Conservation (phyloP, 2,329 filamentous ascomycete genomes). For the Ambrosiella cleistominuta region DNA sequence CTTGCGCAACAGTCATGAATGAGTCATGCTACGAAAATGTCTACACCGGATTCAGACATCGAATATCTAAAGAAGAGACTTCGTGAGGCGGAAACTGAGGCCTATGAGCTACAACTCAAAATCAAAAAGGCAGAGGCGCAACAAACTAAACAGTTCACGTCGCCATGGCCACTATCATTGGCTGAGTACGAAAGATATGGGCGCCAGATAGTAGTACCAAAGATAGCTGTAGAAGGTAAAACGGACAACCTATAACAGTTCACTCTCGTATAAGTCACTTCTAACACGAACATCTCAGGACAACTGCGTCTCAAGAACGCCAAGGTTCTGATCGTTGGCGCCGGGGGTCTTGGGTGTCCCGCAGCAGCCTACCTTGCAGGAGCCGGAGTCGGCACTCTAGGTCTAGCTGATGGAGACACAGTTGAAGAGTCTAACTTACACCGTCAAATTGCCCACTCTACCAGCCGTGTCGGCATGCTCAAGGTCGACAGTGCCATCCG, state of each 20-base stretch:
- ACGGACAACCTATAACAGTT: too few relatives aligned
- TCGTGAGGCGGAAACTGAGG: not conserved
- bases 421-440: slow-evolving; percentile 88
- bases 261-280: not conserved
- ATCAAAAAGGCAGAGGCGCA: not conserved
- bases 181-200: slow-evolving; percentile 79
- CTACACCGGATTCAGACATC: not conserved
- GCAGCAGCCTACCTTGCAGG: slow-evolving; percentile 85
- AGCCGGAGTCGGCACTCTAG: slow-evolving; percentile 68
- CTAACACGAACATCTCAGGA: slow-evolving; percentile 28
- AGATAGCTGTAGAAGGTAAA: slow-evolving; percentile 57
- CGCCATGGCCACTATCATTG: slow-evolving; percentile 49
- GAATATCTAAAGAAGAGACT: not conserved
- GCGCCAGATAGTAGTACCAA: slow-evolving; percentile 74
- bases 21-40: not conserved
- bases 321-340: slow-evolving; percentile 64
- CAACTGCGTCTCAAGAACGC: slow-evolving; percentile 57
- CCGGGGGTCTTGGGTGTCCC: slow-evolving; percentile 80
- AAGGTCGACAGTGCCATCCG: slow-evolving; percentile 66
- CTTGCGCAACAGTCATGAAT: not conserved
- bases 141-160: slow-evolving; percentile 13
- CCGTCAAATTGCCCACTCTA: slow-evolving; percentile 71
- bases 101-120: not conserved
- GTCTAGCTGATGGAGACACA: slow-evolving; percentile 70
- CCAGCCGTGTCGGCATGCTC: slow-evolving; percentile 47